Evolutionary conservation across 306 rosid species (phyloP).

Genomic region (Ammopiptanthus mongolicus): DNA sequence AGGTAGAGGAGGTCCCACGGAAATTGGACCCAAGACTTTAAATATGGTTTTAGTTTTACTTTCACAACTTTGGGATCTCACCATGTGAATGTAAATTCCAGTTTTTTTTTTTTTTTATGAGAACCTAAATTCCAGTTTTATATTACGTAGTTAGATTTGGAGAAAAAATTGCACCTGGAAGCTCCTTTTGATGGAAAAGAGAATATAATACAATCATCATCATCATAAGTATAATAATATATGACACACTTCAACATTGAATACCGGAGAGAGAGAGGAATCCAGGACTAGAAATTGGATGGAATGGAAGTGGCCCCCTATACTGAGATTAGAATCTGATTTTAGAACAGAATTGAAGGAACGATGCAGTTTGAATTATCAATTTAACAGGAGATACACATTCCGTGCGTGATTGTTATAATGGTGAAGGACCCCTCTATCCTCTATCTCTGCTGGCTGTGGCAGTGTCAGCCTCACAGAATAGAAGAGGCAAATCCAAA

Average conservation of each 20-base stretch:
- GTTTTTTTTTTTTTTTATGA: too few species aligned
- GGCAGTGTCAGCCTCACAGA: neutral
- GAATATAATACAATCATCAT: neutral
- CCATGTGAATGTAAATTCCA: neutral
- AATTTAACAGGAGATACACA: slow-evolving; percentile 26
- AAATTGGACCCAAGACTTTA: slow-evolving; percentile 9
- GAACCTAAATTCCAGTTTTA: neutral
- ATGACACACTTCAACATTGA: neutral
- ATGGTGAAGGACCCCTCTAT: slow-evolving; percentile 24
- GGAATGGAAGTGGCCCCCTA: slow-evolving; percentile 17
- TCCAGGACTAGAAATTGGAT: neutral
- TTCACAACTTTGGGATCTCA: neutral
- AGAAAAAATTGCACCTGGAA: slow-evolving; percentile 10
- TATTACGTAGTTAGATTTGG: neutral
- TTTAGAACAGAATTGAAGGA: slow-evolving; percentile 21
- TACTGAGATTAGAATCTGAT: slow-evolving; percentile 21
- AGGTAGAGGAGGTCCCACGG: neutral
- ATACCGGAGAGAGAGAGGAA: neutral
- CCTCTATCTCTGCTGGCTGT: neutral
- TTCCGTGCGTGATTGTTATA: slow-evolving; percentile 49
- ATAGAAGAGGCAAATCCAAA: neutral
- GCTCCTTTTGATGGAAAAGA: neutral
- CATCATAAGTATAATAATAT: neutral
- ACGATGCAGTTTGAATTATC: slow-evolving; percentile 26
- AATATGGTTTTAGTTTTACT: neutral